Evolutionary conservation across 2,329 filamentous ascomycete species (phyloP), one percentile per base, ranked within the genome.

Genomic region (Plenodomus lindquistii): DNA sequence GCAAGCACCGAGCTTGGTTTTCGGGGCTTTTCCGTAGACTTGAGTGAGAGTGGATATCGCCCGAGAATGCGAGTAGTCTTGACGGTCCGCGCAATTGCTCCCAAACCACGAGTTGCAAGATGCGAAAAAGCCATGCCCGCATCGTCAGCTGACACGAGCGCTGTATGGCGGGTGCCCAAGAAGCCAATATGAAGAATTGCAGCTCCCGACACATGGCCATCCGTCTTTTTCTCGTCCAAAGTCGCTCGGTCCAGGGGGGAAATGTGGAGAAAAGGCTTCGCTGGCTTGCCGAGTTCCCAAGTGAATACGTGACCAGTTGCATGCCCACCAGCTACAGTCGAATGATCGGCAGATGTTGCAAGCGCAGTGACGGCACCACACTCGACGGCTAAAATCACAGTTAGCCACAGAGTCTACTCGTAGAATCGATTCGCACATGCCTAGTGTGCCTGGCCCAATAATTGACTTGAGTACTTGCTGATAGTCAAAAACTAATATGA

Each of bases 71-170:
- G 83, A 2, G 89, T 93, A 0, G 91, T 96, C 74, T 91, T 96
- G 39, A 99, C 88, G 0, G 85, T 87, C 48, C 94, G 84, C 5
- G 88, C 91, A 18, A 99, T 81, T 19, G 91, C 83, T 3, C 94
- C 94, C 31, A 95, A 87, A 1, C 94, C 95, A 62, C 95, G 82
- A 9, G 91, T 96, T 9, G 94, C 95, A 9, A 99, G 81, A 73
- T 99, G 95, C 2, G 94, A 97, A 71, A 99, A 99, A 0, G 94
- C 93, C 95, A 99, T 99, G 17, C 95, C 94, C 40, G 85, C 85
- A 63, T 96, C 89, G 72, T 99, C 92, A 2, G 94, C 94, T 3
- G 94, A 99, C 10, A 97, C 92, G 4, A 99, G 79, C 3, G 95
- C 94, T 13, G 94, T 99, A 63, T 94, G 92, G 50, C 95, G 83